phyloP scores from a whole-genome alignment of 352 stramenopile genomes.

The Pythium guiyangense region DNA sequence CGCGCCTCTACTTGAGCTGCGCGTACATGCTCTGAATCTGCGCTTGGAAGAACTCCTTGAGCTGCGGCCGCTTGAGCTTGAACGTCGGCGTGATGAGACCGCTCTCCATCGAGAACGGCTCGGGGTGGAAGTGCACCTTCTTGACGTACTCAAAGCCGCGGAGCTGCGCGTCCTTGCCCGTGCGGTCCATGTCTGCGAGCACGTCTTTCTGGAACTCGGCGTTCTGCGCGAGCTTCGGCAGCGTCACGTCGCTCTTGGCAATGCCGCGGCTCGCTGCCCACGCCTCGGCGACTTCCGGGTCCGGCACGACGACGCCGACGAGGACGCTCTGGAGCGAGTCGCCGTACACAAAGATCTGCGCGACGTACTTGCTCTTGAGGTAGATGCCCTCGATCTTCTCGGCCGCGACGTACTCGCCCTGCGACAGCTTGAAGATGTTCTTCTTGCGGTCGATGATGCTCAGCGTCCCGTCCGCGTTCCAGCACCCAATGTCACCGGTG shows the following conservation, averaged over 20 bases:
- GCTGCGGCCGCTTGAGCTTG: conserved; percentile 90
- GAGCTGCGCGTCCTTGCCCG: conserved; percentile 55
- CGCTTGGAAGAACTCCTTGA: conserved; percentile 43
- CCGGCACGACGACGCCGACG: conserved; percentile 92
- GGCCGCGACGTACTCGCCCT: conserved; percentile 95
- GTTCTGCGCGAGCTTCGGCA: conserved; percentile 35
- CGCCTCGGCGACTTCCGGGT: conserved; percentile 53
- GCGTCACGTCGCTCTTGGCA: conserved; percentile 23
- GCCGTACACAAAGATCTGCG: conserved; percentile 94
- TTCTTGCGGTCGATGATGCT: conserved; percentile 92
- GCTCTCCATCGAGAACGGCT: conserved; percentile 88
- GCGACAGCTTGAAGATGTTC: conserved; percentile 94
- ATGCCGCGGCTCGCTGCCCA: conserved; percentile 40
- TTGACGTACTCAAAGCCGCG: conserved; percentile 93
- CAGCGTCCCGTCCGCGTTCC: conserved; percentile 93
- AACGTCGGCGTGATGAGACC: conserved; percentile 94
- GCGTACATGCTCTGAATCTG: conserved; percentile 57
- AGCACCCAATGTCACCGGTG: conserved; percentile 95
- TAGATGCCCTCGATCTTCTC: conserved; percentile 97
- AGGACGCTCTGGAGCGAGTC: conserved; percentile 93
- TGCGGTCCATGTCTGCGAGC: conserved; percentile 59
- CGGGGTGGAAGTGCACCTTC: conserved; percentile 78
- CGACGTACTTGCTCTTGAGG: conserved; percentile 90
- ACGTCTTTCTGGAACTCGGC: conserved; percentile 59
- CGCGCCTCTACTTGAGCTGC: conserved; percentile 26